A percentile compares a stretch with the other conserved stretches of the same genome.
Conservation (phyloP, 2,329 filamentous ascomycete species). For the Ophiostoma triangulosporum region DNA sequence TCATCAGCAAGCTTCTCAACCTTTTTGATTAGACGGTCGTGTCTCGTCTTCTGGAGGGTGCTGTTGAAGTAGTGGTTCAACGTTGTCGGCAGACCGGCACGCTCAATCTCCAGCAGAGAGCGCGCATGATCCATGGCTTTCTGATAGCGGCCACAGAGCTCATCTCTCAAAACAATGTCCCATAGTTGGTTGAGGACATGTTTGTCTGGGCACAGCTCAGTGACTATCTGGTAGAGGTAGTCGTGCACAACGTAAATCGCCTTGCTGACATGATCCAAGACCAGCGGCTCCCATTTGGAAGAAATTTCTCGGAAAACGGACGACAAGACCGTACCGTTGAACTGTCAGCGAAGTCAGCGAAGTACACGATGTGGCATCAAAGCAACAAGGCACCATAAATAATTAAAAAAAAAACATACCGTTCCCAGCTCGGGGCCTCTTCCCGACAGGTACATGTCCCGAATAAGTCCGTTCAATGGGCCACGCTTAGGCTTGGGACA, state of each 20-base stretch:
- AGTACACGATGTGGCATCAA: too few species aligned
- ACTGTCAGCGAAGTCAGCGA: slow-evolving; percentile 16
- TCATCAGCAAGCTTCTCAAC: neutral
- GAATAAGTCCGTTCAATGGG: slow-evolving; percentile 21
- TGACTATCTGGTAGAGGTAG: slow-evolving; percentile 34
- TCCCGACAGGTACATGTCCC: slow-evolving; percentile 26
- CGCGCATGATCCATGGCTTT: slow-evolving; percentile 32
- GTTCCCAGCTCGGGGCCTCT: slow-evolving; percentile 43
- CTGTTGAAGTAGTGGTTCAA: slow-evolving; percentile 39
- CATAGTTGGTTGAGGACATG: slow-evolving; percentile 23
- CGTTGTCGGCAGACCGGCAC: slow-evolving; percentile 31
- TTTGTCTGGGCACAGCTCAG: slow-evolving; percentile 22
- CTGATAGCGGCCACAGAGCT: slow-evolving; percentile 31
- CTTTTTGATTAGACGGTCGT: slow-evolving; percentile 8
- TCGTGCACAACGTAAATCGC: slow-evolving; percentile 34
- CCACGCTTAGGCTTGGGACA: neutral
- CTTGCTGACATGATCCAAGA: slow-evolving; percentile 35
- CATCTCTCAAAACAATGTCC: slow-evolving; percentile 29
- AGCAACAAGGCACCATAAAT: too few species aligned
- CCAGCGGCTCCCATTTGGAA: slow-evolving; percentile 36
- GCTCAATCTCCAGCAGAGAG: slow-evolving; percentile 41
- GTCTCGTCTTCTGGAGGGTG: slow-evolving; percentile 19
- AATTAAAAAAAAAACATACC: slow-evolving; percentile 19
- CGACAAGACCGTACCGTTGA: slow-evolving; percentile 27
- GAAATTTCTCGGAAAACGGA: slow-evolving; percentile 40